Percentiles rank a stretch among this genome's conserved stretches.
Evolutionary conservation across 2,329 filamentous ascomycete species (phyloP).

Genomic region (Fusarium annulatum): DNA sequence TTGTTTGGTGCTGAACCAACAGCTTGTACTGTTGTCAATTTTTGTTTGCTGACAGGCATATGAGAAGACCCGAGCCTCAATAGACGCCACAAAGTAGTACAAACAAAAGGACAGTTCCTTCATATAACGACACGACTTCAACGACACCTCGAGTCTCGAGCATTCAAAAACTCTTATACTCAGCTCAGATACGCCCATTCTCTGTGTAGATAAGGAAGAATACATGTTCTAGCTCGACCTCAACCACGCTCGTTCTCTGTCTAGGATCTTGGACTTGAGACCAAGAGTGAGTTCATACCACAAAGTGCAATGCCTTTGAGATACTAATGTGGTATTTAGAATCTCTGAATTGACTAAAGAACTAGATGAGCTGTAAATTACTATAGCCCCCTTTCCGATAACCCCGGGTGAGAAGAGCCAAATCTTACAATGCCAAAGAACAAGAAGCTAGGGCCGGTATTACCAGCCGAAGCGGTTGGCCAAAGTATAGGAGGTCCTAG

Average conservation of each 20-base stretch:
- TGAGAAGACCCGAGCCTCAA: slow-evolving; percentile 11
- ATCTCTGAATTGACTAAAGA: too few relatives aligned
- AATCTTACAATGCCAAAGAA: slow-evolving; percentile 11
- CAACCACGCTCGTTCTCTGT: too few relatives aligned
- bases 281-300: too few relatives aligned
- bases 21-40: background rate
- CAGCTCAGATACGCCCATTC: background rate
- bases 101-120: slow-evolving; percentile 24
- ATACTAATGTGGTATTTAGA: too few relatives aligned
- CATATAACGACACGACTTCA: background rate
- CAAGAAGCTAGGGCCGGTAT: slow-evolving; percentile 9
- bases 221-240: too few relatives aligned
- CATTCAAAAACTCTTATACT: background rate
- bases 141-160: background rate
- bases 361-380: too few relatives aligned
- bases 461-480: slow-evolving; percentile 38
- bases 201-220: too few relatives aligned
- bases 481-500: slow-evolving; percentile 41
- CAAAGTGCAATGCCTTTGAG: too few relatives aligned
- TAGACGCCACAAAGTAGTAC: slow-evolving; percentile 34
- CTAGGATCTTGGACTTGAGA: too few relatives aligned
- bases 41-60: background rate
- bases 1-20: background rate
- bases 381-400: background rate
- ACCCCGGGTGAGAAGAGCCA: background rate